These are phyloP conservation scores for Withania somnifera DNA, from an alignment of 305 asterid genomes.

Conservation along the genomic window DNA sequence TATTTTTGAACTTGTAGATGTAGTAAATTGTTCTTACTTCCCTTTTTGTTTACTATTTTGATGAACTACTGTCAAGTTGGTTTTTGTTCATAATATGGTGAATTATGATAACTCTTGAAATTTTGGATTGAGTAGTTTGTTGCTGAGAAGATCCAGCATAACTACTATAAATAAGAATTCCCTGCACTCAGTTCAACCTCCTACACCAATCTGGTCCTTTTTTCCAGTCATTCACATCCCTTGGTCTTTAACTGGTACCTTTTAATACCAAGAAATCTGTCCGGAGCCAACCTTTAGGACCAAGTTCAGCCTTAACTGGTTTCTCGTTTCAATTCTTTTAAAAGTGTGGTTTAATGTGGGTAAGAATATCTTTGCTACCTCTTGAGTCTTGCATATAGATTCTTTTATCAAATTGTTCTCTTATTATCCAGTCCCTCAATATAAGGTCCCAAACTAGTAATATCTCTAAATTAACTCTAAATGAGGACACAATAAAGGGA, in stretches of 20 bases:
- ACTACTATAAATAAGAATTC: background rate
- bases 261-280: background rate
- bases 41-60: background rate
- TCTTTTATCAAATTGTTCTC: background rate
- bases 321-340: background rate
- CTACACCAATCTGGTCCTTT: background rate
- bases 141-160: background rate
- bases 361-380: background rate
- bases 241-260: background rate
- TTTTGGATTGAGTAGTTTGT: background rate
- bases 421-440: background rate
- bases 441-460: background rate
- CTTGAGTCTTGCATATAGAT: background rate
- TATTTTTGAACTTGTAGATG: background rate
- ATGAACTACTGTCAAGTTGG: background rate
- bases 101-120: background rate
- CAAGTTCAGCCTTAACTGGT: background rate
- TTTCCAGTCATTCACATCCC: background rate
- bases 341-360: background rate
- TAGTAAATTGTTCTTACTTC: background rate
- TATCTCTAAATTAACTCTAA: background rate
- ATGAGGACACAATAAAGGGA: background rate
- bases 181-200: background rate
- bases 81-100: background rate
- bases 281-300: background rate